Evolutionary conservation across 352 stramenopile genomes (phyloP).

Genomic region (Phytophthora citricola): DNA sequence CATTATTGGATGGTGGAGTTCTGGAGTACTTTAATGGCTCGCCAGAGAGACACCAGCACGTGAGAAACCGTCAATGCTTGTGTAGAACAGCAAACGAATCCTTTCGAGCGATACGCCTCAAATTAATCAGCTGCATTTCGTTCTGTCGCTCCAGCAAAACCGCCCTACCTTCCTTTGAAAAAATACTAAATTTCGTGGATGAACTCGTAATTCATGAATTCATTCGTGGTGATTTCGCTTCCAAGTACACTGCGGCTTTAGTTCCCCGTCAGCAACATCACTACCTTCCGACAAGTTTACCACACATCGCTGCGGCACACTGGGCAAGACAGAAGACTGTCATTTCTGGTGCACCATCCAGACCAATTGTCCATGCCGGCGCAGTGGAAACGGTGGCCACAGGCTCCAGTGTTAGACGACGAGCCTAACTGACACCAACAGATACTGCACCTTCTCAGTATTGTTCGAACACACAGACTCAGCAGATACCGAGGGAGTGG

Average conservation of each 20-base stretch:
- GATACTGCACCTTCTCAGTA: conserved; percentile 18
- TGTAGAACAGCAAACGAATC: too few species aligned
- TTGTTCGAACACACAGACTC: background rate
- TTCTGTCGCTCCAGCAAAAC: too few species aligned
- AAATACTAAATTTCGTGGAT: too few species aligned
- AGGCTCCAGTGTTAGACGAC: conserved; percentile 1
- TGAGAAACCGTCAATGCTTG: too few species aligned
- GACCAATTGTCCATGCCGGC: conserved; percentile 22
- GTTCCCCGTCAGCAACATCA: background rate
- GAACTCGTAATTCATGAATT: background rate
- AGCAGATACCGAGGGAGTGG: too few species aligned
- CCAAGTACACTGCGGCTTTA: background rate
- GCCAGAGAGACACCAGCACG: too few species aligned
- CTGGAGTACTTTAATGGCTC: too few species aligned
- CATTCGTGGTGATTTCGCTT: background rate
- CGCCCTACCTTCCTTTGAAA: too few species aligned
- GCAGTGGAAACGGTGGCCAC: conserved; percentile 29
- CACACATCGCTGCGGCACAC: conserved; percentile 10
- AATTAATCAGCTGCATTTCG: too few species aligned
- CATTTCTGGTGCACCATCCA: conserved; percentile 8
- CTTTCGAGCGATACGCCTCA: too few species aligned
- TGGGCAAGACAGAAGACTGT: conserved; percentile 17
- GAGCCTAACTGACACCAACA: conserved; percentile 18
- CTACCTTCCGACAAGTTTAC: background rate
- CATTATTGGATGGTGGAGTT: too few species aligned